Evolutionary conservation across 2,329 filamentous ascomycete genomes (phyloP).

Genomic region (Claviceps sp.): DNA sequence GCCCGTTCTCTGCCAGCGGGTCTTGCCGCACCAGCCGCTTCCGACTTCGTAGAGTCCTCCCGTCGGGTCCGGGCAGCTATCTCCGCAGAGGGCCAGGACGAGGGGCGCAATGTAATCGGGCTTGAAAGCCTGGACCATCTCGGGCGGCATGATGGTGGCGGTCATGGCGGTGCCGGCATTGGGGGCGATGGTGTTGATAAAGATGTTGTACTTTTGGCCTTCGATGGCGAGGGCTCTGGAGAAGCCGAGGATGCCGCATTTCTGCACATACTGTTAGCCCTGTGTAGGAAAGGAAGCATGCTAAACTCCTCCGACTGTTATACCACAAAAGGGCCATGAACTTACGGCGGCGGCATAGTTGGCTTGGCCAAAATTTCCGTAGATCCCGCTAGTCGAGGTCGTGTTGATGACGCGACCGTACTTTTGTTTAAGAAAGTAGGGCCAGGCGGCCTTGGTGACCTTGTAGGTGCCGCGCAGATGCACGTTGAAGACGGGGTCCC

Average conservation of each 20-base stretch:
- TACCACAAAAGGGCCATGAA: conserved; percentile 9
- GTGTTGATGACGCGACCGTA: conserved; percentile 96
- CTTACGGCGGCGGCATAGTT: conserved; percentile 86
- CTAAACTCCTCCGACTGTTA: too few species aligned
- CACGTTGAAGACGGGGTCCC: conserved; percentile 84
- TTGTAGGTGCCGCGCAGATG: conserved; percentile 94
- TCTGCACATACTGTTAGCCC: conserved; percentile 29
- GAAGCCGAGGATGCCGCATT: conserved; percentile 88
- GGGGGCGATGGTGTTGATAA: conserved; percentile 93
- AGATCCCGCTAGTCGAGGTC: conserved; percentile 91
- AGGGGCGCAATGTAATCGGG: conserved; percentile 94
- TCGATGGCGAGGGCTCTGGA: conserved; percentile 86
- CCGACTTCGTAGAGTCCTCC: conserved; percentile 89
- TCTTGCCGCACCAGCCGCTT: conserved; percentile 82
- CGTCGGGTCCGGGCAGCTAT: conserved; percentile 74
- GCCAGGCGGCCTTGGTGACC: conserved; percentile 94
- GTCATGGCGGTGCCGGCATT: conserved; percentile 97
- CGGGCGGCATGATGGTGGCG: conserved; percentile 82
- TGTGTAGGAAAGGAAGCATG: too few species aligned
- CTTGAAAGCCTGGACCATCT: conserved; percentile 98
- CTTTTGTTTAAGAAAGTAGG: conserved; percentile 95
- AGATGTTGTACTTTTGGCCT: conserved; percentile 95
- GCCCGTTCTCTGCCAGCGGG: conserved; percentile 85
- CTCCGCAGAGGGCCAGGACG: conserved; percentile 70
- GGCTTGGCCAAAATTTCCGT: conserved; percentile 97